Evolutionary conservation across 441 rosid genomes (phyloP).

Genomic region (Gossypium gossypioides): DNA sequence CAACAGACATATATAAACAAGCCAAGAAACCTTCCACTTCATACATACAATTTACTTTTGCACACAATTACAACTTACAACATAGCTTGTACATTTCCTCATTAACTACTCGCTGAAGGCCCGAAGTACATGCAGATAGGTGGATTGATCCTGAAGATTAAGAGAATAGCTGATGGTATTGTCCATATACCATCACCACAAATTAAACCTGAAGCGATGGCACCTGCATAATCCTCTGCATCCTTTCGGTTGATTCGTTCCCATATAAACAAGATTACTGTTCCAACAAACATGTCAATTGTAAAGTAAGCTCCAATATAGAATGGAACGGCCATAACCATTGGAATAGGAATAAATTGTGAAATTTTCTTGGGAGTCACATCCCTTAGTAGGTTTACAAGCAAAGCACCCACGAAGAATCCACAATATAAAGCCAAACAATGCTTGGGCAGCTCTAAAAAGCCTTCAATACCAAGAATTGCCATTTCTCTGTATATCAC

Average conservation of each 20-base stretch:
- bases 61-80: constrained; percentile 1
- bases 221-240: constrained; percentile 60
- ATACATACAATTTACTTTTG: not conserved
- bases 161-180: constrained; percentile 63
- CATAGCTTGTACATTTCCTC: not conserved
- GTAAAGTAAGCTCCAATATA: constrained; percentile 90
- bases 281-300: constrained; percentile 77
- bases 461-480: constrained; percentile 68
- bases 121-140: constrained; percentile 83
- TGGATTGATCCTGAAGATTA: constrained; percentile 69
- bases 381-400: constrained; percentile 59
- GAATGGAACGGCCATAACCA: constrained; percentile 82
- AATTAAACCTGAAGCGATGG: constrained; percentile 74
- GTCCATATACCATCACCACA: constrained; percentile 87
- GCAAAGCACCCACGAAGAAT: constrained; percentile 55
- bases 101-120: constrained; percentile 38
- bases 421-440: constrained; percentile 63
- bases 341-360: constrained; percentile 66
- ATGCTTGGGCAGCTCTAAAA: constrained; percentile 64
- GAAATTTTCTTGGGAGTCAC: constrained; percentile 50
- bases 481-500: constrained; percentile 84
- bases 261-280: constrained; percentile 63
- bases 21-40: constrained; percentile 6
- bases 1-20: constrained; percentile 3
- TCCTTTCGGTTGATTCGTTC: constrained; percentile 56